Evolutionary conservation across 257 asterid species (phyloP).

Genomic region (Penstemon barbatus): DNA sequence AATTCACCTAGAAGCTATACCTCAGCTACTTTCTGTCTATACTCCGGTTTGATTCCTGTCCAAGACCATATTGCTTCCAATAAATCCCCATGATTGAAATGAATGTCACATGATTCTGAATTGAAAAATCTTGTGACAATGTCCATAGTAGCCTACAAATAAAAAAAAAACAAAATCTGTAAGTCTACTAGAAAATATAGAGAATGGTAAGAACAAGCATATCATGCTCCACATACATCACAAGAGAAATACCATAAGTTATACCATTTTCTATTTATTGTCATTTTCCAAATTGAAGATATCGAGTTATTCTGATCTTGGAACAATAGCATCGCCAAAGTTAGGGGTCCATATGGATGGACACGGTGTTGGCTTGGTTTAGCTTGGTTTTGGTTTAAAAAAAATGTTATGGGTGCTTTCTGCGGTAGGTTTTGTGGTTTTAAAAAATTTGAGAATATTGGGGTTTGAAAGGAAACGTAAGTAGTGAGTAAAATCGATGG

Average conservation of each 20-base stretch:
- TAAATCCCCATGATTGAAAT: conserved; percentile 86
- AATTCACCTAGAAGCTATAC: conserved; percentile 38
- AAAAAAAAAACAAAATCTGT: conserved; percentile 20
- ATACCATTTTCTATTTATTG: neutral
- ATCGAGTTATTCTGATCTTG: neutral
- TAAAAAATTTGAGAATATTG: no score
- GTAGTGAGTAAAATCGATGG: no score
- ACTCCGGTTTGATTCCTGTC: conserved; percentile 81
- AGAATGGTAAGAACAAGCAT: conserved; percentile 14
- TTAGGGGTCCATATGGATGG: neutral
- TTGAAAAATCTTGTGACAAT: conserved; percentile 60
- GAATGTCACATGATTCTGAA: conserved; percentile 78
- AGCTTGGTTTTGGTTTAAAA: no score
- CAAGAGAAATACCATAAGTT: neutral
- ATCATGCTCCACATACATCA: conserved; percentile 9
- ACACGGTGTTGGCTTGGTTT: no score
- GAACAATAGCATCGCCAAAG: neutral
- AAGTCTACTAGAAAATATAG: conserved; percentile 9
- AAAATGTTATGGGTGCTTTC: no score
- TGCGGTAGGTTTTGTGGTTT: no score
- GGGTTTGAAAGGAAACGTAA: no score
- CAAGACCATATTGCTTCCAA: conserved; percentile 96
- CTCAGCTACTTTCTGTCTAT: conserved; percentile 95
- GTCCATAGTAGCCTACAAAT: conserved; percentile 74
- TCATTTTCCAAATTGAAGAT: neutral